These are phyloP conservation scores for Tetracladium setigerum DNA, from an alignment of 495 filamentous ascomycete genomes.

Conservation along the genomic window DNA sequence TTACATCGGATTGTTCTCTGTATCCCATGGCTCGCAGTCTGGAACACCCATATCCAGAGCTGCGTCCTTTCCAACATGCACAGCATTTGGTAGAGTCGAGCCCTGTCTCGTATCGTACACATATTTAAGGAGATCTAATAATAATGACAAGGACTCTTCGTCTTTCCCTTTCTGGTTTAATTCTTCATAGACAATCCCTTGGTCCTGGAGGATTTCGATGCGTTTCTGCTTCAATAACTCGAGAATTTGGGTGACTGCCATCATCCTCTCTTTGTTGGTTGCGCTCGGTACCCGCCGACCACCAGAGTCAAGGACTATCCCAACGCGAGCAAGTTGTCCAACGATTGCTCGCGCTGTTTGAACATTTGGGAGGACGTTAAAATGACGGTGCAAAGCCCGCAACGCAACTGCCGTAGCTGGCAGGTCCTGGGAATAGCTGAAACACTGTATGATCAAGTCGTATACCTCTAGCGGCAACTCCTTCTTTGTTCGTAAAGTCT, in stretches of 20 bases:
- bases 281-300: constrained; percentile 2
- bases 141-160: constrained; percentile 42
- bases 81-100: not conserved
- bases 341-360: constrained; percentile 43
- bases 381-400: constrained; percentile 34
- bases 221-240: constrained; percentile 23
- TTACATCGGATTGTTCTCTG: not conserved
- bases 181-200: constrained; percentile 22
- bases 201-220: constrained; percentile 11
- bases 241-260: constrained; percentile 21
- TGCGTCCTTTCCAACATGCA: not conserved
- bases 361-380: constrained; percentile 40
- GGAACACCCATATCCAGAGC: constrained; percentile 20
- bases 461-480: constrained; percentile 46
- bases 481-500: constrained; percentile 19
- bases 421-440: constrained; percentile 46
- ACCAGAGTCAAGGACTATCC: constrained; percentile 1
- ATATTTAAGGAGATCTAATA: constrained; percentile 41
- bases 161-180: constrained; percentile 33
- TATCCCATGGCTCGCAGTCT: constrained; percentile 11
- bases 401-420: constrained; percentile 46
- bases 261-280: constrained; percentile 17
- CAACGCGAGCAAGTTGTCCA: constrained; percentile 40
- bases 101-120: constrained; percentile 18
- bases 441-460: constrained; percentile 47